phyloP scores from a whole-genome alignment of 257 asterid genomes.

The Nicotiana tabacum region DNA sequence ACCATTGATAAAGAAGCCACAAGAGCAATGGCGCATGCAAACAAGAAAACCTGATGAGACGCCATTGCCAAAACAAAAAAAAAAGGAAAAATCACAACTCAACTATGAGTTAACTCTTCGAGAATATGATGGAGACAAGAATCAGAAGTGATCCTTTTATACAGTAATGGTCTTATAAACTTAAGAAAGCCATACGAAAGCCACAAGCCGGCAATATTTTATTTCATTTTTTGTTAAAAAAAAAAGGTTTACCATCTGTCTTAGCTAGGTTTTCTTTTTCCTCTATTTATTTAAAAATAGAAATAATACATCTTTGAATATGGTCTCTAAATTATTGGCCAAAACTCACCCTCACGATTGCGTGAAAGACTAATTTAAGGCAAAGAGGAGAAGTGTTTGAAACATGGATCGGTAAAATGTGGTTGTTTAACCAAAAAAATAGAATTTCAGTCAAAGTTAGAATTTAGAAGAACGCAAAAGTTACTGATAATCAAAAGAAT shows the following conservation, averaged over 20 bases:
- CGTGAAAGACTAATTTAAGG: neutral
- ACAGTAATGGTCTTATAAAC: neutral
- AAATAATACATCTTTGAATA: neutral
- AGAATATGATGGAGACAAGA: neutral
- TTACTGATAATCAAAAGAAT: too few species aligned
- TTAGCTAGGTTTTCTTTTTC: neutral
- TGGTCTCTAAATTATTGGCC: neutral
- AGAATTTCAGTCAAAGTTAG: too few species aligned
- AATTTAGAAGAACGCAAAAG: too few species aligned
- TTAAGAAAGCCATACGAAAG: neutral
- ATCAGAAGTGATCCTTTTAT: neutral
- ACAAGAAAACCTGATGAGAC: neutral
- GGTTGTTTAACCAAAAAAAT: too few species aligned
- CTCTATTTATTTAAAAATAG: neutral
- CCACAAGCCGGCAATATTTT: neutral
- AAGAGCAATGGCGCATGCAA: constrained; percentile 12
- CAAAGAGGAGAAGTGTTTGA: too few species aligned
- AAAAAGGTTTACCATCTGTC: neutral
- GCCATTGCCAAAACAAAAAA: neutral
- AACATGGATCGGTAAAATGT: too few species aligned
- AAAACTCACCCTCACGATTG: neutral
- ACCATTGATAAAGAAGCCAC: neutral
- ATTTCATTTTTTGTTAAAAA: neutral
- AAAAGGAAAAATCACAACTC: neutral
- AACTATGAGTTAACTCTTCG: neutral